phyloP scores from a whole-genome alignment of 352 stramenopile species.

The Pythium aquatile region DNA sequence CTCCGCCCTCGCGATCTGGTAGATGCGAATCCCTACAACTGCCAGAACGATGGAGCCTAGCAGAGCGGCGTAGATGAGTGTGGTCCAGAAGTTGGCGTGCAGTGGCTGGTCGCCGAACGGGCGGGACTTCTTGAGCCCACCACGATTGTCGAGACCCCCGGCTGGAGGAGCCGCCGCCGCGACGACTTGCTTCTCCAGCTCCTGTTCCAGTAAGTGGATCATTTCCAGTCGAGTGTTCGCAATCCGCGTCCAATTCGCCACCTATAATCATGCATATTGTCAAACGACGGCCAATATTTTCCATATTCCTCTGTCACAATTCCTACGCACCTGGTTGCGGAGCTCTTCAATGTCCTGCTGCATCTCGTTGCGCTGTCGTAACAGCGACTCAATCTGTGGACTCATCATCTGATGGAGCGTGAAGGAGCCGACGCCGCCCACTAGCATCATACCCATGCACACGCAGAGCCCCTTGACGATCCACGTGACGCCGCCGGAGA shows the following conservation, averaged over 20 bases:
- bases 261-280: conserved; percentile 21
- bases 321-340: conserved; percentile 40
- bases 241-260: conserved; percentile 69
- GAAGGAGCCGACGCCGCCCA: conserved; percentile 62
- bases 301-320: background rate
- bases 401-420: conserved; percentile 76
- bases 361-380: conserved; percentile 54
- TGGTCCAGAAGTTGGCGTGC: conserved; percentile 42
- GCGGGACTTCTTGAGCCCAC: conserved; percentile 12
- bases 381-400: conserved; percentile 67
- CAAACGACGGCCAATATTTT: background rate
- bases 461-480: conserved; percentile 45
- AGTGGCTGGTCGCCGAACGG: conserved; percentile 21
- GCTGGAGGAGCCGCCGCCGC: conserved; percentile 31
- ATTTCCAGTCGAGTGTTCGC: conserved; percentile 64
- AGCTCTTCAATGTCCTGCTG: conserved; percentile 48
- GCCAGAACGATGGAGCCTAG: conserved; percentile 45
- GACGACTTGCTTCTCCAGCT: conserved; percentile 63
- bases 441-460: conserved; percentile 52
- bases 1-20: conserved; percentile 49
- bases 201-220: conserved; percentile 70
- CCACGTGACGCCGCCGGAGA: conserved; percentile 30
- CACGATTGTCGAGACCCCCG: background rate
- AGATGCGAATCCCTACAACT: conserved; percentile 51
- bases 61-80: conserved; percentile 48